A percentile compares a stretch with the other conserved stretches of the same genome.
Evolutionary conservation across 805 yeast genomes (phyloP).

Genomic region (Nakazawaea anatomiae): DNA sequence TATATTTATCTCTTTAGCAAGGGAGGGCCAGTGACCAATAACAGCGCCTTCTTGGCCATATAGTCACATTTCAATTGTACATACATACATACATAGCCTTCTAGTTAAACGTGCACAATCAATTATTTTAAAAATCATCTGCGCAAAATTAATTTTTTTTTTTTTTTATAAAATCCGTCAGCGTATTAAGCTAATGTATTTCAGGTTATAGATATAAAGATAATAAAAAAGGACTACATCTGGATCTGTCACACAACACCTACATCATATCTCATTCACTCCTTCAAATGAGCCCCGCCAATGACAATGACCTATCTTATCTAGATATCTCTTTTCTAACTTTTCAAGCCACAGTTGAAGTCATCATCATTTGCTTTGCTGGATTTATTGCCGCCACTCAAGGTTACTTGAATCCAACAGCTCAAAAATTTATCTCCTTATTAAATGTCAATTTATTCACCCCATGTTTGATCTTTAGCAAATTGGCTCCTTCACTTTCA

Average conservation of each 20-base stretch:
- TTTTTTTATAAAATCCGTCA: neutral
- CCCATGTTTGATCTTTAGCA: conserved; percentile 89
- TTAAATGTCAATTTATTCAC: conserved; percentile 90
- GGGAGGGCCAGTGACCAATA: too few relatives aligned
- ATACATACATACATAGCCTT: too few relatives aligned
- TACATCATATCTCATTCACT: neutral
- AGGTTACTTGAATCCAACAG: conserved; percentile 61
- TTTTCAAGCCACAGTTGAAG: conserved; percentile 87
- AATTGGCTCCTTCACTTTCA: conserved; percentile 62
- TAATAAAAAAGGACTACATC: neutral
- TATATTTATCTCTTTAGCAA: too few relatives aligned
- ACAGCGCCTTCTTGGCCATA: too few relatives aligned
- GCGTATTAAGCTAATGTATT: neutral
- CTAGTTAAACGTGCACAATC: too few relatives aligned
- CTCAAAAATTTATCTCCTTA: conserved; percentile 71
- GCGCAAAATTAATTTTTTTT: too few relatives aligned
- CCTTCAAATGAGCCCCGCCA: neutral
- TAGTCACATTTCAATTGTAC: neutral
- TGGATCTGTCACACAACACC: neutral
- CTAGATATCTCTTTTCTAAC: conserved; percentile 58
- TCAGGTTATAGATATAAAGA: neutral
- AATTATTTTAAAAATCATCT: too few relatives aligned
- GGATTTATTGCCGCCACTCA: conserved; percentile 81
- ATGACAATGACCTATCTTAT: conserved; percentile 26
- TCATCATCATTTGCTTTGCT: conserved; percentile 76